Evolutionary conservation across 208 protist genomes (phyloP).

Genomic region (Acanthamoeba triangularis): DNA sequence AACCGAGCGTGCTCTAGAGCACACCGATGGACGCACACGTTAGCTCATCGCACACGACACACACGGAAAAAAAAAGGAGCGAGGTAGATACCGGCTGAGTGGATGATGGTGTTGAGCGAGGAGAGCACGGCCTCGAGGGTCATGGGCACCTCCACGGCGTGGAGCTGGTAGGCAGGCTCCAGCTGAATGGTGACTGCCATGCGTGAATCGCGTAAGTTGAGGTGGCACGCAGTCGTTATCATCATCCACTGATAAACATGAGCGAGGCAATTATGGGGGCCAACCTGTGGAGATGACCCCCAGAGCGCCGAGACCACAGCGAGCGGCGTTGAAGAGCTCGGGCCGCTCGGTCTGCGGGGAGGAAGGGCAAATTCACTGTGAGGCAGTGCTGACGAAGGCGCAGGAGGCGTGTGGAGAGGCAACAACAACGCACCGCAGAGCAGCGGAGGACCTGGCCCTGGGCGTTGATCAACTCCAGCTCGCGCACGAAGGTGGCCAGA

Average conservation of each 20-base stretch:
- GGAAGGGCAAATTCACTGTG: background rate
- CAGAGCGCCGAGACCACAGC: slow-evolving; percentile 59
- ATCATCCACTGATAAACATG: no score
- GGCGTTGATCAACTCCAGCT: slow-evolving; percentile 66
- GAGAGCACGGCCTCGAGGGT: slow-evolving; percentile 51
- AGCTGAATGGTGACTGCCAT: slow-evolving; percentile 69
- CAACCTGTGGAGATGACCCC: slow-evolving; percentile 57
- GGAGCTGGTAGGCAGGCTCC: slow-evolving; percentile 64
- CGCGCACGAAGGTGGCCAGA: slow-evolving; percentile 39
- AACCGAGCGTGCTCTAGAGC: slow-evolving; percentile 71
- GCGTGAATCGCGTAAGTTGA: no score
- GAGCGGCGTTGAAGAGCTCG: slow-evolving; percentile 64
- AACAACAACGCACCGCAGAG: background rate
- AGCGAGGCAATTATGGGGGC: background rate
- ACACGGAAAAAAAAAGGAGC: background rate
- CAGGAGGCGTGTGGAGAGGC: background rate
- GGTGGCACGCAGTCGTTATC: background rate
- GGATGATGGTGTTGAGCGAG: slow-evolving; percentile 5
- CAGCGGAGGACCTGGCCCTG: slow-evolving; percentile 26
- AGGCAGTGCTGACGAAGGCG: background rate
- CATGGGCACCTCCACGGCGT: slow-evolving; percentile 64
- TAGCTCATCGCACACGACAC: background rate
- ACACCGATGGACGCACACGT: no score
- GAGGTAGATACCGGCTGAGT: slow-evolving; percentile 10
- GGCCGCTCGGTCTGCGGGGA: slow-evolving; percentile 7